These are phyloP conservation scores for Hericium coralloides DNA, from an alignment of 768 basidiomycete species.

Conservation along the genomic window DNA sequence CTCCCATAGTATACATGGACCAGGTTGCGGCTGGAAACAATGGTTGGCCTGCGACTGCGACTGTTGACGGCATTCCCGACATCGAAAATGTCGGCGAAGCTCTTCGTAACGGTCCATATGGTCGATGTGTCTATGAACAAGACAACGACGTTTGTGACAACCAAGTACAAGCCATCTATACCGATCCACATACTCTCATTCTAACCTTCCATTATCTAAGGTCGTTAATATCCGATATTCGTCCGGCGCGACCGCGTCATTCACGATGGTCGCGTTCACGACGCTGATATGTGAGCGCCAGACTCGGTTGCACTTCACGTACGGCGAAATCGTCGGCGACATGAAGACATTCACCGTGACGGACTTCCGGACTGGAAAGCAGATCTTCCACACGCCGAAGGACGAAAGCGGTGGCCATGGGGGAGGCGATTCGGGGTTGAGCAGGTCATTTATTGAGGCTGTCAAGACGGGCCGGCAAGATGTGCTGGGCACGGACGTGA, in stretches of 20 bases:
- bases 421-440: slow-evolving; percentile 74
- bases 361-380: slow-evolving; percentile 55
- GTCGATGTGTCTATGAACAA: slow-evolving; percentile 77
- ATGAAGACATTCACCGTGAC: slow-evolving; percentile 69
- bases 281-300: slow-evolving; percentile 76
- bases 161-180: slow-evolving; percentile 33
- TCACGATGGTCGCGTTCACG: slow-evolving; percentile 86
- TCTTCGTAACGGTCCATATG: slow-evolving; percentile 63
- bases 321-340: slow-evolving; percentile 86
- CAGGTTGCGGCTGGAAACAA: slow-evolving; percentile 46
- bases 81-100: slow-evolving; percentile 78
- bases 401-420: slow-evolving; percentile 70
- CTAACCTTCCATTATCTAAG: slow-evolving; percentile 18
- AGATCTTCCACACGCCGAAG: slow-evolving; percentile 37
- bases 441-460: slow-evolving; percentile 68
- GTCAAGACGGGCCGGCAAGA: slow-evolving; percentile 57
- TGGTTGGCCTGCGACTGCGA: slow-evolving; percentile 56
- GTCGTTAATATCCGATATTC: slow-evolving; percentile 86
- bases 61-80: slow-evolving; percentile 79
- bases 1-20: slow-evolving; percentile 64
- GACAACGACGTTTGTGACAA: slow-evolving; percentile 86
- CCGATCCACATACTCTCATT: neutral
- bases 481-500: slow-evolving; percentile 54
- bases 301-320: slow-evolving; percentile 74
- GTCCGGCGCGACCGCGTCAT: slow-evolving; percentile 70